Base-by-base conservation (phyloP, 2,329 filamentous ascomycete species). In the Stenocarpella maydis region DNA sequence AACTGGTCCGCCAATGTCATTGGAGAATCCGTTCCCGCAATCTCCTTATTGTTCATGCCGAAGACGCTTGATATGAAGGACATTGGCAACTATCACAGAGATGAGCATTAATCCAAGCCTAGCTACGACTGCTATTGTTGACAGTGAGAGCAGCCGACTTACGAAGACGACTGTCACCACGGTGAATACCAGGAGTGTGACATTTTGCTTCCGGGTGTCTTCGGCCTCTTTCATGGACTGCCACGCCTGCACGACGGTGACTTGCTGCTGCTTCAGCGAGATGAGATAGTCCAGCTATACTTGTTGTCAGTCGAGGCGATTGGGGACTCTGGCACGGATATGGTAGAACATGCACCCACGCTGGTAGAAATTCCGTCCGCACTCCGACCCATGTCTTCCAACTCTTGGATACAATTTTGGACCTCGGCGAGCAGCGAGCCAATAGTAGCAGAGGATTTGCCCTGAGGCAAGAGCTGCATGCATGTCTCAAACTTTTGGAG, bases 111-210 rank as follows among this genome's bases (percentile, higher is more conserved):
- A 45, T 15, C 9, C 6, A 34, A 12, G 4, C 15, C 19, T 14
- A 15, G 17, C 2, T 7, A 19, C 4, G 31, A 24, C 34, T 15
- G 5, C 3, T 8, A 15, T 2, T 12, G 6, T 10, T 21, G 14
- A 28, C 7, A 2, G 1, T n/a, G 15, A 15, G 10, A 1, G 2
- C 9, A 37, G 34, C 2, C 0, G 3, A 72, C 81, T 74, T 71
- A 83, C 82, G 65, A 85, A 85, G 31, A 84, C 73, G 49, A 85
- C 83, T 0, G 83, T 84, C 0, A 84, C 80, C 2, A 84, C 71
- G 0, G 83, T 85, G 67, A 85, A 84, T 2, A 82, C 75, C 78
- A 85, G 82, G 63, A 85, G 81, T 1, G 82, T 78, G 0, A 79
- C 76, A 1, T 82, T 81, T 69, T 85, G 82, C 10, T 76, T 78